phyloP scores from a whole-genome alignment of 2,329 filamentous ascomycete species.

The Venturiaceae sp. region DNA sequence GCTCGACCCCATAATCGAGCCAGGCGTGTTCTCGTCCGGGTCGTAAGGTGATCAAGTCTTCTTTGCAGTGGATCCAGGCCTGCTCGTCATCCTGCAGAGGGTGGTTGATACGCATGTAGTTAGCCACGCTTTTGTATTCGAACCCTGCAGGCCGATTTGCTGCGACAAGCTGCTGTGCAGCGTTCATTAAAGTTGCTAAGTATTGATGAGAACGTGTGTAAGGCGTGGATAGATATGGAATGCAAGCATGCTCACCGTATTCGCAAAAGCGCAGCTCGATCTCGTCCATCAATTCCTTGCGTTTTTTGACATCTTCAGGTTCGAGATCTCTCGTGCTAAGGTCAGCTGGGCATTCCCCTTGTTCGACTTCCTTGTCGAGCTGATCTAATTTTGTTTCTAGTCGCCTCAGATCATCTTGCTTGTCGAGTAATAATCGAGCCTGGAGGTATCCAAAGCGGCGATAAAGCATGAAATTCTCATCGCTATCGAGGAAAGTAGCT shows the following conservation, averaged over 20 bases:
- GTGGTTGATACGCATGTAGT: conserved; percentile 17
- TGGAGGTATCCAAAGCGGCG: conserved; percentile 32
- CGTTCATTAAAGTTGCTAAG: conserved; percentile 8
- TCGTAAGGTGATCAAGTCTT: conserved; percentile 30
- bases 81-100: conserved; percentile 15
- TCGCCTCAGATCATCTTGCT: conserved; percentile 18
- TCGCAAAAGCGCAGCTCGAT: conserved; percentile 10
- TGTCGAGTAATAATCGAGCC: conserved; percentile 23
- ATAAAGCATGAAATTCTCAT: conserved; percentile 32
- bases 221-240: neutral
- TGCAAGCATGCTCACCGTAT: conserved; percentile 10
- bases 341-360: neutral
- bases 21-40: conserved; percentile 28
- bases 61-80: conserved; percentile 24
- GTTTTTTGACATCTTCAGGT: neutral
- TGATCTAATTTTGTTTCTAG: conserved; percentile 17
- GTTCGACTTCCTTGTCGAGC: conserved; percentile 11
- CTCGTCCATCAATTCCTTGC: conserved; percentile 6
- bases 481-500: conserved; percentile 6
- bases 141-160: conserved; percentile 19
- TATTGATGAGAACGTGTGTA: conserved; percentile 1
- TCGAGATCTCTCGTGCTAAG: neutral
- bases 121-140: conserved; percentile 23
- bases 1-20: conserved; percentile 27
- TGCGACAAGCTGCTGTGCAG: conserved; percentile 8